phyloP scores from a whole-genome alignment of 2,329 filamentous ascomycete genomes.

The Emergomyces orientalis region DNA sequence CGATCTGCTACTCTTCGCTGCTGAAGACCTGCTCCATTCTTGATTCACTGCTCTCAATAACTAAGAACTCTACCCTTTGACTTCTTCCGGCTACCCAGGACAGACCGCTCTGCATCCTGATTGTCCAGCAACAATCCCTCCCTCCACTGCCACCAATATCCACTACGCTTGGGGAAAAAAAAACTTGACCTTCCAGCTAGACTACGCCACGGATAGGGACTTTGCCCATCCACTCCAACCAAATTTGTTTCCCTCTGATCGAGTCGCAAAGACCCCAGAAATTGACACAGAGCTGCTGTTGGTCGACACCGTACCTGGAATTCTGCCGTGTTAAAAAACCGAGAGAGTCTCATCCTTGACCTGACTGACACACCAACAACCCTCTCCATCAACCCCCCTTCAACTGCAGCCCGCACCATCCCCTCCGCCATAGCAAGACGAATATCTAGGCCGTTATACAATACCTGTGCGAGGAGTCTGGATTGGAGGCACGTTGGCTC shows the following conservation, averaged over 20 bases:
- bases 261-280: not conserved
- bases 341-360: constrained; percentile 1
- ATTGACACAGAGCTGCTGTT: not conserved
- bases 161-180: not conserved
- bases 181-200: not conserved
- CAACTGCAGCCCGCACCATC: not conserved
- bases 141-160: constrained; percentile 4
- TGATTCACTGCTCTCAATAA: not conserved
- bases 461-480: constrained; percentile 1
- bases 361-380: not conserved
- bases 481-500: constrained; percentile 4
- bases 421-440: constrained; percentile 3
- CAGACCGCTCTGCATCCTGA: not conserved
- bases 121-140: constrained; percentile 6
- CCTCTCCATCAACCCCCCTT: not conserved
- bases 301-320: not conserved
- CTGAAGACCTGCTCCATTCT: not conserved
- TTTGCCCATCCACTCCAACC: not conserved
- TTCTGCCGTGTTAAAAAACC: not conserved
- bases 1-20: not conserved
- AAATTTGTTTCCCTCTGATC: not conserved
- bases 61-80: not conserved
- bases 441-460: not conserved
- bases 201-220: not conserved
- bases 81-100: not conserved